These are phyloP conservation scores for Tripterygium wilfordii DNA, from an alignment of 177 flowering plant genomes.

Conservation along the genomic window DNA sequence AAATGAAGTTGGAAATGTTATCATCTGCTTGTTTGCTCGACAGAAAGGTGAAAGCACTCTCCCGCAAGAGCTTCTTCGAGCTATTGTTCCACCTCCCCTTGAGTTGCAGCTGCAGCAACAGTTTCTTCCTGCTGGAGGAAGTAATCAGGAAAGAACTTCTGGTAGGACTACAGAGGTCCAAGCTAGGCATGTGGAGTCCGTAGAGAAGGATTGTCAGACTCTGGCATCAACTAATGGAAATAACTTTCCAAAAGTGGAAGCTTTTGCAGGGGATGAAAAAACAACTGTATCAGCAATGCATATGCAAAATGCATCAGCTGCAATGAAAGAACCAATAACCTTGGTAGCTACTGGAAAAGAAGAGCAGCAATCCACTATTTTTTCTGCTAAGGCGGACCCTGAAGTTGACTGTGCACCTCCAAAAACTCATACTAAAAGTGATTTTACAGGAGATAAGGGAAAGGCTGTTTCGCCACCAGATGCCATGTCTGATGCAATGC, in stretches of 20 bases:
- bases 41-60: slow-evolving; percentile 93
- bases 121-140: slow-evolving; percentile 32
- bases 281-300: slow-evolving; percentile 24
- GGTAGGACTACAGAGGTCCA: slow-evolving; percentile 49
- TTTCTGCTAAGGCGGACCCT: slow-evolving; percentile 56
- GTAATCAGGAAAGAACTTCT: slow-evolving; percentile 40
- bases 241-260: slow-evolving; percentile 41
- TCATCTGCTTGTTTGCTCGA: slow-evolving; percentile 8
- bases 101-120: slow-evolving; percentile 60
- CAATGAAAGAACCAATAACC: slow-evolving; percentile 37
- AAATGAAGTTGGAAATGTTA: no score
- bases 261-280: slow-evolving; percentile 43
- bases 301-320: slow-evolving; percentile 27
- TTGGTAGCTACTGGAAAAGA: slow-evolving; percentile 50
- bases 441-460: slow-evolving; percentile 54
- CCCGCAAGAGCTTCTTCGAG: slow-evolving; percentile 83
- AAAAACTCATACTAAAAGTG: slow-evolving; percentile 40
- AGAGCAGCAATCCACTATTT: slow-evolving; percentile 33
- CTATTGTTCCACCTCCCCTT: slow-evolving; percentile 92
- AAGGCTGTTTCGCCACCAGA: slow-evolving; percentile 45
- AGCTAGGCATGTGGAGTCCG: slow-evolving; percentile 34
- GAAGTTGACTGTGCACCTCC: slow-evolving; percentile 49
- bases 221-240: slow-evolving; percentile 26
- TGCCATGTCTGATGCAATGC: slow-evolving; percentile 47
- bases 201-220: slow-evolving; percentile 46